phyloP scores from a whole-genome alignment of 1,284 basidiomycete species.

The Ceratobasidium sp. region DNA sequence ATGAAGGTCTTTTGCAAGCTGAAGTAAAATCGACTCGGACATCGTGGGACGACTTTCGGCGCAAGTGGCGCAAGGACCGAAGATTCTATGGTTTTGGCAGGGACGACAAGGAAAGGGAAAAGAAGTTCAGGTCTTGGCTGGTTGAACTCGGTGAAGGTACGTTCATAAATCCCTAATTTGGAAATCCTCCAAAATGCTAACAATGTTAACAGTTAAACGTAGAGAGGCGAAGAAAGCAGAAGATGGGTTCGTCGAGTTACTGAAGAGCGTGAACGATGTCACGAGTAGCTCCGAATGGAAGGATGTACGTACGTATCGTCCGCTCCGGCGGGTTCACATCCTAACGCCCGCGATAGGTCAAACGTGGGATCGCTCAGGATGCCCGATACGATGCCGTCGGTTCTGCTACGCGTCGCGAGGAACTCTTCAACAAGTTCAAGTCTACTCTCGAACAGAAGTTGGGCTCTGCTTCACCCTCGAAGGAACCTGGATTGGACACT shows the following conservation, averaged over 20 bases:
- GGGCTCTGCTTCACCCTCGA: not conserved
- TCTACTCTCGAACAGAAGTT: not conserved
- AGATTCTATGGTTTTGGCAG: slow-evolving; percentile 91
- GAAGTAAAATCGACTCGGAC: slow-evolving; percentile 93
- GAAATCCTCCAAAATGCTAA: slow-evolving; percentile 15
- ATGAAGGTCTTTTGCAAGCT: slow-evolving; percentile 77
- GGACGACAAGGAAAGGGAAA: slow-evolving; percentile 92
- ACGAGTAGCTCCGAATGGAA: slow-evolving; percentile 74
- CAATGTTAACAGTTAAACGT: slow-evolving; percentile 73
- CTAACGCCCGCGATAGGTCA: slow-evolving; percentile 64
- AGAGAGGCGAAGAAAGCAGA: slow-evolving; percentile 88
- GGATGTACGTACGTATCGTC: slow-evolving; percentile 65
- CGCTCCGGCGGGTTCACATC: slow-evolving; percentile 5
- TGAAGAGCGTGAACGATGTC: slow-evolving; percentile 66
- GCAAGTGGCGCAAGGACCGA: slow-evolving; percentile 90
- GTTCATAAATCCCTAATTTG: slow-evolving; percentile 52
- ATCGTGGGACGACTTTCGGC: slow-evolving; percentile 89
- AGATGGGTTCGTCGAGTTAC: slow-evolving; percentile 84
- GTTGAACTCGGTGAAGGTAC: slow-evolving; percentile 90
- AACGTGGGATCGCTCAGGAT: slow-evolving; percentile 72
- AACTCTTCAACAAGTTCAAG: slow-evolving; percentile 82
- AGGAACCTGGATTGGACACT: slow-evolving; percentile 53
- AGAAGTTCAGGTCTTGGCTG: slow-evolving; percentile 85
- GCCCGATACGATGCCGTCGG: slow-evolving; percentile 92
- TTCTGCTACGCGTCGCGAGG: slow-evolving; percentile 89